Conservation (phyloP, 768 basidiomycete genomes). For the Leucocoprinus leucothites region DNA sequence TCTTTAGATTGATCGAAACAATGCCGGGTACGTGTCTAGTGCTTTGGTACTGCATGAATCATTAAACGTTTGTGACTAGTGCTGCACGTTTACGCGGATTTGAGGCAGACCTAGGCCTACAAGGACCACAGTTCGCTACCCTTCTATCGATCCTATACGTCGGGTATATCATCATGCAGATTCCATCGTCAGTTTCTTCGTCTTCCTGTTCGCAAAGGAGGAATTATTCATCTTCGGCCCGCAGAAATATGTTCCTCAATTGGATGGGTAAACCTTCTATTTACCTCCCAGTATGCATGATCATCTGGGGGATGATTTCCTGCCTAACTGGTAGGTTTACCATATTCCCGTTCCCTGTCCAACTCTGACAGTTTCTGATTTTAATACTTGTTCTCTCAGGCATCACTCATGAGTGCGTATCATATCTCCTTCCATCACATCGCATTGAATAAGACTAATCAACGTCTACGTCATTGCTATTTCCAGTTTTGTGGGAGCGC, state of each 20-base stretch:
- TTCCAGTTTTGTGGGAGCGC: conserved; percentile 60
- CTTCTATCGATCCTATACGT: conserved; percentile 69
- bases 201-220: neutral
- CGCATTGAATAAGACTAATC: neutral
- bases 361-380: conserved; percentile 7
- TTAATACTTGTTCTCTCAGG: conserved; percentile 22
- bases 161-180: conserved; percentile 76
- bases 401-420: conserved; percentile 34
- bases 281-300: conserved; percentile 68
- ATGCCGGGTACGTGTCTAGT: conserved; percentile 49
- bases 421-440: conserved; percentile 6
- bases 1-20: conserved; percentile 70
- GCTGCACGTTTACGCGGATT: conserved; percentile 74
- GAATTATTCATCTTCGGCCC: neutral
- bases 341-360: neutral
- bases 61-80: conserved; percentile 28
- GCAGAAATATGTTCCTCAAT: conserved; percentile 75
- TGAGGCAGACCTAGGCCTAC: conserved; percentile 60
- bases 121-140: conserved; percentile 63
- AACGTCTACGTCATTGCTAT: conserved; percentile 14
- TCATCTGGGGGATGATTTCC: conserved; percentile 67
- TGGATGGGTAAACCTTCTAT: conserved; percentile 65
- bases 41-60: neutral
- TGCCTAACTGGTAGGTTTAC: conserved; percentile 41
- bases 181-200: conserved; percentile 57